Percentiles rank a stretch among this genome's conserved stretches.
phyloP scores from a whole-genome alignment of 768 basidiomycete genomes.

The Rhodotorula taiwanensis region DNA sequence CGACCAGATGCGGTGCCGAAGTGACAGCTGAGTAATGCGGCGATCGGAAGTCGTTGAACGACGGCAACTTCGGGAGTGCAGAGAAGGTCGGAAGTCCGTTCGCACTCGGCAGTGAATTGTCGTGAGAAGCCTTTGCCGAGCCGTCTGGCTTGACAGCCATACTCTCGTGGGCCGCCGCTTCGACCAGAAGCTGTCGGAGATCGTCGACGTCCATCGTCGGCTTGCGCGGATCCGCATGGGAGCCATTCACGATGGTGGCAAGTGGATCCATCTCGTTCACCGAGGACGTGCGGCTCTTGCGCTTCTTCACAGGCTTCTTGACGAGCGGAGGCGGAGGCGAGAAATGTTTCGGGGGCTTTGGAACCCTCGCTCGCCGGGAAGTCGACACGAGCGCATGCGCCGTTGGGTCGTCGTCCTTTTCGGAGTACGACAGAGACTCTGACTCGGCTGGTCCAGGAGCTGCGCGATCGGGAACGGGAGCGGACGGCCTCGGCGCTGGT shows the following conservation, averaged over 20 bases:
- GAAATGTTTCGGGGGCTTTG: not conserved
- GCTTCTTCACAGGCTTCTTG: no score
- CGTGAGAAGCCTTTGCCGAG: not conserved
- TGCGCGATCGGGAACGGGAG: no score
- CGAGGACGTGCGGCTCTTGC: no score
- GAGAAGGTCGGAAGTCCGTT: not conserved
- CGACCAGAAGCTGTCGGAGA: not conserved
- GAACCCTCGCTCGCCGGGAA: not conserved
- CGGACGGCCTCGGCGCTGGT: no score
- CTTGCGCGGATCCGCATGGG: not conserved
- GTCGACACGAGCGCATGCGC: not conserved
- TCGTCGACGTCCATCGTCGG: not conserved
- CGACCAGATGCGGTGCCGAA: not conserved
- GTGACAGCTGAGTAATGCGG: conserved; percentile 1
- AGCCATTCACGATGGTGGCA: not conserved
- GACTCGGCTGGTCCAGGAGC: no score
- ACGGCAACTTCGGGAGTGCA: not conserved
- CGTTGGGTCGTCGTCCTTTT: not conserved
- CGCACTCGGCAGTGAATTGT: no score
- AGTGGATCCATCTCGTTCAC: not conserved
- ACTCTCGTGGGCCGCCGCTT: no score
- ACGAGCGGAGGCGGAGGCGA: no score
- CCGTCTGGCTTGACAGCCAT: no score
- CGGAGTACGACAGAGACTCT: no score
- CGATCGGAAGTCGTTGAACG: not conserved